phyloP scores from a whole-genome alignment of 768 basidiomycete genomes.

The Fistulinella prunicolor region DNA sequence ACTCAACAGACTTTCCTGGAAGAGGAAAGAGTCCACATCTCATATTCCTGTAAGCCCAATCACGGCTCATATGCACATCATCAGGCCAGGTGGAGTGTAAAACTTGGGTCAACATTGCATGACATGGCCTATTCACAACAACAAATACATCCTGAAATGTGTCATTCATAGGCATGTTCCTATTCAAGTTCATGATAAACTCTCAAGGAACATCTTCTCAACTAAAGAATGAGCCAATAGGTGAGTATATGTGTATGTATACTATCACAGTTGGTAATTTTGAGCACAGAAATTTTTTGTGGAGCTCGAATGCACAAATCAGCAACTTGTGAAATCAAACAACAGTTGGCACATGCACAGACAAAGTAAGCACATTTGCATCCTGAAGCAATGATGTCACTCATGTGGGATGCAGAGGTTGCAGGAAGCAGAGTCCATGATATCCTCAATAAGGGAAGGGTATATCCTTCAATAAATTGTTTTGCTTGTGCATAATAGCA shows the following conservation, averaged over 20 bases:
- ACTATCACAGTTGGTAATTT: background rate
- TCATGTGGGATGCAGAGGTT: constrained; percentile 20
- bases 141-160: no score
- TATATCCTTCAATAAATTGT: constrained; percentile 24
- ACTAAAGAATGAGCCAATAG: constrained; percentile 11
- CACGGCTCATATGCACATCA: no score
- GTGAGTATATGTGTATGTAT: constrained; percentile 23
- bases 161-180: no score
- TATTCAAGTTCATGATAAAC: no score
- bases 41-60: no score
- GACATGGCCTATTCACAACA: no score
- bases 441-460: constrained; percentile 32
- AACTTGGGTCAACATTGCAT: no score
- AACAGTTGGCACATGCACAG: constrained; percentile 22
- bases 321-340: constrained; percentile 25
- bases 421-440: constrained; percentile 25
- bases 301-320: constrained; percentile 32
- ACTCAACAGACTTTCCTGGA: no score
- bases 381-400: background rate
- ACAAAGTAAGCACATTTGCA: constrained; percentile 14
- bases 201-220: constrained; percentile 15
- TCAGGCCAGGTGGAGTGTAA: no score
- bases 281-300: constrained; percentile 1
- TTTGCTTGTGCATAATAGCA: constrained; percentile 6
- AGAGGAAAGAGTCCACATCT: no score